These are phyloP conservation scores for Tagetes patula DNA, from an alignment of 129 eudicot genomes.

Conservation along the genomic window DNA sequence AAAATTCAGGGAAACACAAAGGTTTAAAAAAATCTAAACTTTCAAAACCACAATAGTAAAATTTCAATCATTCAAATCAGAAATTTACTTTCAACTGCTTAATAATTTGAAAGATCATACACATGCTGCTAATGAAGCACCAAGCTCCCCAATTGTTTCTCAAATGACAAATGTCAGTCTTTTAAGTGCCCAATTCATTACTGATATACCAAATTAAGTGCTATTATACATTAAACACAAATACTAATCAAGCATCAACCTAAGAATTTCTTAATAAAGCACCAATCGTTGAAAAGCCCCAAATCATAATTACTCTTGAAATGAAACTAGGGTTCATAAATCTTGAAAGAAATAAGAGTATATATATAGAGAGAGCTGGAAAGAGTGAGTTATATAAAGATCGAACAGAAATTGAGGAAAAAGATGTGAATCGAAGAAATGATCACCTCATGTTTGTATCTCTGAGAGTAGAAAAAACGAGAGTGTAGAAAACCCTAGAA, in stretches of 20 bases:
- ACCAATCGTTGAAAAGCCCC: neutral
- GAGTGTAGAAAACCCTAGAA: slow-evolving; percentile 12
- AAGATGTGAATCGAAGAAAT: neutral
- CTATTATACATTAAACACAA: neutral
- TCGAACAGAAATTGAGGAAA: neutral
- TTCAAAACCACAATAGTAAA: neutral
- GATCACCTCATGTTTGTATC: slow-evolving; percentile 6
- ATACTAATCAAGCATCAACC: neutral
- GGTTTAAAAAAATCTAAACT: neutral
- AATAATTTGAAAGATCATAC: neutral
- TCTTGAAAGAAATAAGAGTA: neutral
- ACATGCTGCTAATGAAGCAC: neutral
- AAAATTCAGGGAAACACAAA: neutral
- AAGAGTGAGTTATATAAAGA: neutral
- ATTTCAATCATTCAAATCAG: neutral
- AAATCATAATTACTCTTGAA: neutral
- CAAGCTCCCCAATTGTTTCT: neutral
- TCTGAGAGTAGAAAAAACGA: neutral
- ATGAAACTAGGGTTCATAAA: neutral
- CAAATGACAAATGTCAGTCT: neutral
- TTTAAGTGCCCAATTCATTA: neutral
- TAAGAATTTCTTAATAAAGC: neutral
- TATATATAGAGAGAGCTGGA: neutral
- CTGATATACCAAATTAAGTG: neutral
- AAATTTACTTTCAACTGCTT: neutral